Evolutionary conservation across 2,329 filamentous ascomycete genomes (phyloP).

Genomic region (Penicillium nordicum): DNA sequence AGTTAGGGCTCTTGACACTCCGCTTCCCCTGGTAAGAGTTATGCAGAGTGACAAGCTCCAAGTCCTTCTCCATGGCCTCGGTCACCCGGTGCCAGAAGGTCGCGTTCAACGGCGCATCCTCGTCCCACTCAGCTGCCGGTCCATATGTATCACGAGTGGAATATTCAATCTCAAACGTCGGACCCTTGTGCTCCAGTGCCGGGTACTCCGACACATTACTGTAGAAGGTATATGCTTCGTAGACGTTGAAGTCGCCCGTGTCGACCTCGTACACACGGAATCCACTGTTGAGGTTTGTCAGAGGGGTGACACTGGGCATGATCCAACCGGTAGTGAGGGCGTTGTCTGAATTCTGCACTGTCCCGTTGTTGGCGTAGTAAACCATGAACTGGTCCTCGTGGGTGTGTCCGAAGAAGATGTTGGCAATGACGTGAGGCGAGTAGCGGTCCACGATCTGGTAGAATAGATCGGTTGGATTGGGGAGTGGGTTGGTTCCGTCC

Average conservation of each 20-base stretch:
- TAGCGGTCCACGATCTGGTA: conserved; percentile 56
- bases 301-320: conserved; percentile 50
- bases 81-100: conserved; percentile 60
- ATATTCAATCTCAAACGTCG: conserved; percentile 51
- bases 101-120: conserved; percentile 52
- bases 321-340: conserved; percentile 54
- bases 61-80: conserved; percentile 54
- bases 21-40: conserved; percentile 54
- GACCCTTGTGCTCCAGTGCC: conserved; percentile 41
- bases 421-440: conserved; percentile 54
- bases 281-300: conserved; percentile 54
- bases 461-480: conserved; percentile 54
- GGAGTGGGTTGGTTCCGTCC: conserved; percentile 54
- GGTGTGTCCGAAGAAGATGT: conserved; percentile 55
- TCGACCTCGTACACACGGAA: conserved; percentile 56
- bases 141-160: conserved; percentile 52
- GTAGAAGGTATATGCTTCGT: conserved; percentile 54
- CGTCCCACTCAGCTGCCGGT: conserved; percentile 44
- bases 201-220: conserved; percentile 50
- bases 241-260: conserved; percentile 52
- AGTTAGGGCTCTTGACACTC: conserved; percentile 51
- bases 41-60: conserved; percentile 48
- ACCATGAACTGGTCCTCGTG: conserved; percentile 55
- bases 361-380: conserved; percentile 54
- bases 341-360: conserved; percentile 38